A percentile compares a stretch with the other conserved stretches of the same genome.
Evolutionary conservation across 768 basidiomycete genomes (phyloP).

Genomic region (Zangia roseola): DNA sequence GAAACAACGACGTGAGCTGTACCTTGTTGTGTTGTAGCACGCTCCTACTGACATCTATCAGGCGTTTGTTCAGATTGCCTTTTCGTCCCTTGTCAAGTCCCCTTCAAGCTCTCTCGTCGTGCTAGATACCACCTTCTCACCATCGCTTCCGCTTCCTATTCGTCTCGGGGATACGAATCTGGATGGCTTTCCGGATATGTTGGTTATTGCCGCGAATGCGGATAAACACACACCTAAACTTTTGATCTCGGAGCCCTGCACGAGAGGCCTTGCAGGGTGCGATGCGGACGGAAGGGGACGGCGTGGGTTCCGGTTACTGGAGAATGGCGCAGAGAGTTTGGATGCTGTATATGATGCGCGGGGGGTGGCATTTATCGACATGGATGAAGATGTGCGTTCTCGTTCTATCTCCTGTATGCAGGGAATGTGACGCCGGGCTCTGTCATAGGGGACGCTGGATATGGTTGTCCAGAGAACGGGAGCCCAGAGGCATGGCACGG

Average conservation of each 20-base stretch:
- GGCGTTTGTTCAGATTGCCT: conserved; percentile 66
- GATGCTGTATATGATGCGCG: conserved; percentile 74
- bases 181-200: conserved; percentile 91
- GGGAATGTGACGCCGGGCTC: neutral
- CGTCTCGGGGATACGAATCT: conserved; percentile 88
- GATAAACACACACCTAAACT: conserved; percentile 55
- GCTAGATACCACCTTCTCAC: conserved; percentile 60
- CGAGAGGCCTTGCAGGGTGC: conserved; percentile 57
- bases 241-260: conserved; percentile 63
- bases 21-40: neutral
- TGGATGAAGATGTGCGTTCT: conserved; percentile 88
- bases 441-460: conserved; percentile 80
- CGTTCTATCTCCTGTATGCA: neutral
- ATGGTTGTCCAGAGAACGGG: conserved; percentile 89
- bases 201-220: conserved; percentile 52
- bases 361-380: conserved; percentile 78
- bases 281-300: conserved; percentile 45
- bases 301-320: conserved; percentile 62
- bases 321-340: conserved; percentile 60
- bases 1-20: conserved; percentile 49
- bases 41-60: conserved; percentile 30
- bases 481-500: conserved; percentile 54
- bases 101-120: conserved; percentile 60
- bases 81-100: conserved; percentile 56
- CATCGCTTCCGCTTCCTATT: conserved; percentile 72